Evolutionary conservation across 441 rosid species (phyloP).

Genomic region (California macrophylla): DNA sequence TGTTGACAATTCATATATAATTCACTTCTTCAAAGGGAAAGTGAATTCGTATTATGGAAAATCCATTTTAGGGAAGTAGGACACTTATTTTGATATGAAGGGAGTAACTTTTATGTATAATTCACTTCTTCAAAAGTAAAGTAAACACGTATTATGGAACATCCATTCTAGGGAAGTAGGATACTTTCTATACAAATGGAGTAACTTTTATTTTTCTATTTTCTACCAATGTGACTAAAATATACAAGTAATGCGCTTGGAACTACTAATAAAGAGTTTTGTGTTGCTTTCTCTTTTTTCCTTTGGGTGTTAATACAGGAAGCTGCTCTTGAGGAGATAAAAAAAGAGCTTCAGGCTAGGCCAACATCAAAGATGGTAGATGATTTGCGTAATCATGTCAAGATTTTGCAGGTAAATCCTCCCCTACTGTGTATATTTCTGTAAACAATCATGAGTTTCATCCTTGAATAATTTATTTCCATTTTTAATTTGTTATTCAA

Average conservation of each 20-base stretch:
- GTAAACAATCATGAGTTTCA: not conserved
- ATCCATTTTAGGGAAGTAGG: not conserved
- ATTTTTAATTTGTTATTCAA: not conserved
- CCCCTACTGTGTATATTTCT: slow-evolving; percentile 4
- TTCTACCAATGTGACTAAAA: not conserved
- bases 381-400: slow-evolving; percentile 92
- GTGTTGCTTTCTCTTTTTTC: slow-evolving; percentile 5
- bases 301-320: slow-evolving; percentile 43
- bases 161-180: not conserved
- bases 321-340: slow-evolving; percentile 72
- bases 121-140: not conserved
- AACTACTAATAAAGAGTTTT: not conserved
- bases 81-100: not conserved
- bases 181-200: not conserved
- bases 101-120: not conserved
- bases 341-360: slow-evolving; percentile 81
- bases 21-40: not conserved
- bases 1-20: not conserved
- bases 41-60: not conserved
- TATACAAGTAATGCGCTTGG: not conserved
- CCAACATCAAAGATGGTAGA: slow-evolving; percentile 90
- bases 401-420: slow-evolving; percentile 82
- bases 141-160: not conserved
- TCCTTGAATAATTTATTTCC: slow-evolving; percentile 7
- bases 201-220: not conserved